Evolutionary conservation across 257 asterid genomes (phyloP).

Genomic region (Solanum chiquidenum): DNA sequence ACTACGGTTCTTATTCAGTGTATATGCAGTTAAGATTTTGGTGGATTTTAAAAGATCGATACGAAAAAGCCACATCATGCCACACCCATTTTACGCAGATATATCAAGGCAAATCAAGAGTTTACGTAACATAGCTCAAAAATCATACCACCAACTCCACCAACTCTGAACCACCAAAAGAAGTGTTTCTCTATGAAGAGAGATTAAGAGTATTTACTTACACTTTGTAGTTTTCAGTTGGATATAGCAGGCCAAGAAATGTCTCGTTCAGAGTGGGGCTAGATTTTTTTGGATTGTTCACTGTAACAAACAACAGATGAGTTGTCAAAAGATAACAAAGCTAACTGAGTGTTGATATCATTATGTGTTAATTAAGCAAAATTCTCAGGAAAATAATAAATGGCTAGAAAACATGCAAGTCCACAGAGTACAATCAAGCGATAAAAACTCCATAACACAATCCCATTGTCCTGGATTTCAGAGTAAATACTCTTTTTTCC

Average conservation of each 20-base stretch:
- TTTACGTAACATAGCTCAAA: neutral
- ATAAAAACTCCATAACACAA: neutral
- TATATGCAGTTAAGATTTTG: neutral
- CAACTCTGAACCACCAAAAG: neutral
- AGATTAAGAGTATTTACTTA: constrained; percentile 24
- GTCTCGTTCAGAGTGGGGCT: constrained; percentile 85
- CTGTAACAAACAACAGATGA: constrained; percentile 30
- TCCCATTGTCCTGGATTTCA: neutral
- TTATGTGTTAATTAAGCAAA: neutral
- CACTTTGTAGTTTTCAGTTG: constrained; percentile 98
- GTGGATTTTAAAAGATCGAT: neutral
- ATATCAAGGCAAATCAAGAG: neutral
- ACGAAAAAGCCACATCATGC: neutral
- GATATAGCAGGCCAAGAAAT: constrained; percentile 93
- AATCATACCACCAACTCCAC: neutral
- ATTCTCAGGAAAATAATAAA: neutral
- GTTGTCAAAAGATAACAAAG: neutral
- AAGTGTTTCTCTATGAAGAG: neutral
- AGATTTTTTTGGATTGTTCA: constrained; percentile 95
- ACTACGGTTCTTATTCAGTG: neutral
- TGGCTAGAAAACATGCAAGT: neutral
- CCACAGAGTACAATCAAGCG: neutral
- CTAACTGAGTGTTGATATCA: neutral
- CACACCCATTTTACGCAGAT: neutral
- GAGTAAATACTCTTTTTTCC: neutral